Conservation (phyloP, 129 eudicot species). For the Artemisia tridentata region DNA sequence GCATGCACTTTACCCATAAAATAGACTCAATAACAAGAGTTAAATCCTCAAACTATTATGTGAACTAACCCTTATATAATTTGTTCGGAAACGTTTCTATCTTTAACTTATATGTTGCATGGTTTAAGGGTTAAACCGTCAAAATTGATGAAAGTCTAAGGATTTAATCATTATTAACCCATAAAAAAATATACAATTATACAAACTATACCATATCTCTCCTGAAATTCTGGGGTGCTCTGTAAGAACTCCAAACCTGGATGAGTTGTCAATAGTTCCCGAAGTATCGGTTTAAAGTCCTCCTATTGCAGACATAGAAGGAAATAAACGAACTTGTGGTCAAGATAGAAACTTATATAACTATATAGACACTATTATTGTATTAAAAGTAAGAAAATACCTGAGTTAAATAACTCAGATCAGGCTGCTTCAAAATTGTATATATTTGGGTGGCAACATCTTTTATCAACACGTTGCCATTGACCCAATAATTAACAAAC, state of each 20-base stretch:
- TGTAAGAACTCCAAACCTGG: conserved; percentile 94
- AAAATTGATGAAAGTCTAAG: too few species aligned
- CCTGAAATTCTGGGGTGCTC: conserved; percentile 95
- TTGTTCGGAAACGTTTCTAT: too few species aligned
- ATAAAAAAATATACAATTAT: not conserved
- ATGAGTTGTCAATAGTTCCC: conserved; percentile 86
- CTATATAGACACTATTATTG: not conserved
- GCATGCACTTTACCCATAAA: too few species aligned
- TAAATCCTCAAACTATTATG: too few species aligned
- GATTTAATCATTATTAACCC: not conserved
- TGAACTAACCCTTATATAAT: too few species aligned
- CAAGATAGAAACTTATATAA: not conserved
- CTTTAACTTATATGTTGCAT: too few species aligned
- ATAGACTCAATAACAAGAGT: too few species aligned
- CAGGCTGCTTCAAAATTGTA: conserved; percentile 77
- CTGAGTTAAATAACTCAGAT: conserved; percentile 64
- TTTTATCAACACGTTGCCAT: conserved; percentile 74
- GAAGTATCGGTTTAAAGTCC: conserved; percentile 87
- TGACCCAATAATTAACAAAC: conserved; percentile 87
- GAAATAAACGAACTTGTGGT: not conserved
- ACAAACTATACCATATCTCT: conserved; percentile 71
- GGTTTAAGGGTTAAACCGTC: too few species aligned
- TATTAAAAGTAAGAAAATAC: conserved; percentile 28
- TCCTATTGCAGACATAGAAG: conserved; percentile 44
- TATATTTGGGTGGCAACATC: conserved; percentile 73